These are phyloP conservation scores for Neopestalotiopsis sp. DNA, from an alignment of 2,329 filamentous ascomycete species.

Conservation along the genomic window DNA sequence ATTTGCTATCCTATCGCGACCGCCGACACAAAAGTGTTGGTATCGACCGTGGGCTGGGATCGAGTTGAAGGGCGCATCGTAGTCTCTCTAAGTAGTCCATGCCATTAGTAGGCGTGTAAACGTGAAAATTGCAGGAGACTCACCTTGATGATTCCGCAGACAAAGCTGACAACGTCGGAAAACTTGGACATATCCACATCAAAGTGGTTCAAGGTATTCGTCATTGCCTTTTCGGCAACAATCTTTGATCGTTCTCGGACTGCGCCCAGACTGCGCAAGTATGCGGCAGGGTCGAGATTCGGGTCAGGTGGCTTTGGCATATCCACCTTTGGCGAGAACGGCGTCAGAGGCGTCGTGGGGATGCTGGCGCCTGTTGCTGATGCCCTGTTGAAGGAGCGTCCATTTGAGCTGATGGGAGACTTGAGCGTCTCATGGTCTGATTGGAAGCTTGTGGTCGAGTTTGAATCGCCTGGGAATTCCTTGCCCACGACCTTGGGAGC, in stretches of 20 bases:
- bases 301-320: constrained; percentile 23
- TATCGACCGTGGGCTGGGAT: constrained; percentile 89
- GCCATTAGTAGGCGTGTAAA: not conserved
- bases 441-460: constrained; percentile 20
- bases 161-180: constrained; percentile 80
- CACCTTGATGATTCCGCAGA: constrained; percentile 95
- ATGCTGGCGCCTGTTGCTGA: constrained; percentile 16
- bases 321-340: constrained; percentile 19
- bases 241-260: constrained; percentile 80
- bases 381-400: constrained; percentile 15
- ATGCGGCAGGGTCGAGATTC: constrained; percentile 53
- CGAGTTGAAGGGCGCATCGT: constrained; percentile 46
- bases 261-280: constrained; percentile 86
- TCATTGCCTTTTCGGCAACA: constrained; percentile 76
- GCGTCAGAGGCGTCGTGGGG: constrained; percentile 18
- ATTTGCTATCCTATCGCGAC: constrained; percentile 63
- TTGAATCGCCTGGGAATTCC: constrained; percentile 16
- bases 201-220: constrained; percentile 82
- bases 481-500: constrained; percentile 19
- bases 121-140: constrained; percentile 26
- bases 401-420: constrained; percentile 18
- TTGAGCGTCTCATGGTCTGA: constrained; percentile 20
- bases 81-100: constrained; percentile 33
- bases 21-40: constrained; percentile 85
- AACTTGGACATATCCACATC: constrained; percentile 88